Evolutionary conservation across 805 yeast genomes (phyloP), one percentile per base, ranked within the genome.

Genomic region (Debaryomyces hansenii): DNA sequence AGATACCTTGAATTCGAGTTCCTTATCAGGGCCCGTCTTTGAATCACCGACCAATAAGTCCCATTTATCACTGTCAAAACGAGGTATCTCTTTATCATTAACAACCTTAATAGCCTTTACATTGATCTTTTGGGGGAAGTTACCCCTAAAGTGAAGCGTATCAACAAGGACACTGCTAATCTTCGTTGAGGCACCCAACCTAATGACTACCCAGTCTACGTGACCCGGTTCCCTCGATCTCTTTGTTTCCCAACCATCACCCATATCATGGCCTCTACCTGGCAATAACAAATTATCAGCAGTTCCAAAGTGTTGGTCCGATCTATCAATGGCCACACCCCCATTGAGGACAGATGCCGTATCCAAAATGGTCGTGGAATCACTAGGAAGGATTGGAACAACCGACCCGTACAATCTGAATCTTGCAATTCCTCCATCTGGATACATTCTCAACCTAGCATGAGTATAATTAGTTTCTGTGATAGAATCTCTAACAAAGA

Each of bases 241-340:
- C 57, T 80, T 82, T 20, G 99, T 92, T 65, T 92, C 99, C 99
- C 99, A 92, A 11, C 99, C 99, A 62, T 94, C 98, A 42, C 94
- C 82, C 98, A 92, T 92, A 66, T 92, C 97, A 57, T 78, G 80
- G 43, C 99, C 99, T 50, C 97, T 82, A 12, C 98, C 98, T 2
- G 97, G 97, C 45, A 92, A 73, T 47, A 92, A 70, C 51, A 92
- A 72, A 70, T 92, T 92, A 64, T 88, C 95, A 33, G 91, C 96
- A 38, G 92, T 79, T 33, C 97, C 96, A 61, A 92, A 92, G 69
- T 91, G 98, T 71, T 92, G 96, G 70, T 94, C 97, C 1, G 95
- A 85, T 56, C 80, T 82, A 10, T 82, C 74, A 35, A 89, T 82
- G 20, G 92, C 92, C 31, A 90, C 91, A 52, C 96, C 98, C 50